A percentile compares a stretch with the other conserved stretches of the same genome.
Conservation (phyloP, 2,329 filamentous ascomycete genomes). For the Raffaelea deltoideospora region DNA sequence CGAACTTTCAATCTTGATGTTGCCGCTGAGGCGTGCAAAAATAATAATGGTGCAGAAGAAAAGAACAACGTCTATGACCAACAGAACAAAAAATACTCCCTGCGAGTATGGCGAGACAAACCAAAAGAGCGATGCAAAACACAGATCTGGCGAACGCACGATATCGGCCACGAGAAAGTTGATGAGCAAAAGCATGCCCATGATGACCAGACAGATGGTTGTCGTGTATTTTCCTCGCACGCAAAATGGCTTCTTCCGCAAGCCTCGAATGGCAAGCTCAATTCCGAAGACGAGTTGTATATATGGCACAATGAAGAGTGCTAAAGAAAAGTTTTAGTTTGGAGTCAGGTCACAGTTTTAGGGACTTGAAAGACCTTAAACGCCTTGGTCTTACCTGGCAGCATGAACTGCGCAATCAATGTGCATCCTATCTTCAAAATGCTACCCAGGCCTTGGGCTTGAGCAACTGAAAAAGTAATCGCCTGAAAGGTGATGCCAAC, state of each 20-base stretch:
- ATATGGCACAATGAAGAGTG: conserved; percentile 51
- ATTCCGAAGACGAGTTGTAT: conserved; percentile 50
- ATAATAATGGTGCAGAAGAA: conserved; percentile 35
- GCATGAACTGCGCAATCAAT: conserved; percentile 39
- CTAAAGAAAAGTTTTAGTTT: too few species aligned
- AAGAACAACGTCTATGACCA: conserved; percentile 33
- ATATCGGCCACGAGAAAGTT: conserved; percentile 45
- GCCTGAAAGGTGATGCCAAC: conserved; percentile 43
- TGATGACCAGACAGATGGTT: conserved; percentile 35
- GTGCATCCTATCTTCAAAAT: conserved; percentile 37
- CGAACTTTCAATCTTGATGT: conserved; percentile 36
- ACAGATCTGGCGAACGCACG: conserved; percentile 39
- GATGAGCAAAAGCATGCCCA: conserved; percentile 34
- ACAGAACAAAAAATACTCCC: conserved; percentile 38
- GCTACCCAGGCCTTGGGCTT: conserved; percentile 36
- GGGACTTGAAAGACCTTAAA: too few species aligned
- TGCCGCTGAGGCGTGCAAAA: conserved; percentile 40
- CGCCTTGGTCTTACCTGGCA: conserved; percentile 39
- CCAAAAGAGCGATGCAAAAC: conserved; percentile 55
- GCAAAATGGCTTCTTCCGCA: conserved; percentile 40
- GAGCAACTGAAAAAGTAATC: conserved; percentile 39
- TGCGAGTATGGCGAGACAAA: conserved; percentile 47
- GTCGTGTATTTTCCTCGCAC: conserved; percentile 44
- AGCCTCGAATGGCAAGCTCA: conserved; percentile 41
- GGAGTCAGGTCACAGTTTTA: too few species aligned